Evolutionary conservation across 1,139 yeast species (phyloP).

Genomic region (Candida tetrigidarum): DNA sequence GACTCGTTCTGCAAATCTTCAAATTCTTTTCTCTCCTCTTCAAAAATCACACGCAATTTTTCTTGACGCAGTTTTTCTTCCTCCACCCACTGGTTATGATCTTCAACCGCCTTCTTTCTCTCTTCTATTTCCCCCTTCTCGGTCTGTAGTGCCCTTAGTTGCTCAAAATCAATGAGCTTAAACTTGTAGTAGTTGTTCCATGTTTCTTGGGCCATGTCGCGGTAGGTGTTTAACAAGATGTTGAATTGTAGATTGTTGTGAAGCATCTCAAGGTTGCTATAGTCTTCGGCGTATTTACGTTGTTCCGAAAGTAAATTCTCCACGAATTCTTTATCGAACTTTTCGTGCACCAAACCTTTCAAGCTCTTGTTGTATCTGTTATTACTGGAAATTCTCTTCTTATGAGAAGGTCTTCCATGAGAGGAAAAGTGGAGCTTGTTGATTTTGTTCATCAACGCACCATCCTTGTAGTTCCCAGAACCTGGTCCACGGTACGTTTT

Average conservation of each 20-base stretch:
- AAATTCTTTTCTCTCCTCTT: constrained; percentile 19
- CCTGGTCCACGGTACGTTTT: constrained; percentile 51
- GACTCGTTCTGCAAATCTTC: constrained; percentile 20
- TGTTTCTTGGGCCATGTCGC: constrained; percentile 44
- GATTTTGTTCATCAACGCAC: constrained; percentile 44
- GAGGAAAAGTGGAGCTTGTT: constrained; percentile 33
- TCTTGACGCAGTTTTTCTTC: constrained; percentile 24
- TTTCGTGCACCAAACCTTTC: constrained; percentile 46
- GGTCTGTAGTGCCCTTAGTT: constrained; percentile 28
- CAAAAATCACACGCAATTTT: constrained; percentile 17
- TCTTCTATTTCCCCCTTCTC: constrained; percentile 20
- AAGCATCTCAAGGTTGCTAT: constrained; percentile 45
- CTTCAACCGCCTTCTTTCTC: constrained; percentile 10
- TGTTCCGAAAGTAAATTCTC: constrained; percentile 35
- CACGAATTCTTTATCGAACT: constrained; percentile 35
- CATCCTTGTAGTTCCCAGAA: constrained; percentile 52
- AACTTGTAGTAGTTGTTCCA: constrained; percentile 46
- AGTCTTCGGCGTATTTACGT: constrained; percentile 40
- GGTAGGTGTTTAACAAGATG: constrained; percentile 42
- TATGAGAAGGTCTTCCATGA: constrained; percentile 21
- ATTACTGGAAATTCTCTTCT: constrained; percentile 19
- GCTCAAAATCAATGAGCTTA: constrained; percentile 46
- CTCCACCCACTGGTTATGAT: constrained; percentile 23
- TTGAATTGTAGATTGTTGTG: constrained; percentile 50
- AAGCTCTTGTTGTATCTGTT: constrained; percentile 30